Evolutionary conservation across 805 yeast genomes (phyloP).

Genomic region (Spathaspora passalidarum): DNA sequence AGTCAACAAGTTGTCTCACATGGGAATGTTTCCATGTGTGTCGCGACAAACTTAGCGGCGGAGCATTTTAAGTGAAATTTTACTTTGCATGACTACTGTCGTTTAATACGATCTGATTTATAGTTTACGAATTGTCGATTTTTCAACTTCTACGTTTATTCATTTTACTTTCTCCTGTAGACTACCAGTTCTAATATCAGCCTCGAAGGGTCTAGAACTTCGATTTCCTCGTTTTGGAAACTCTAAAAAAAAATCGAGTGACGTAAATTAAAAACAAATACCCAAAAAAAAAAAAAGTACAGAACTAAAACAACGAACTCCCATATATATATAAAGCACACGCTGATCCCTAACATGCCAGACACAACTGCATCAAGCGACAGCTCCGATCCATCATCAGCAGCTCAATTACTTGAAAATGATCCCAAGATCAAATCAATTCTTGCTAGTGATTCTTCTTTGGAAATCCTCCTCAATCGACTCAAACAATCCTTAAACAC

Average conservation of each 20-base stretch:
- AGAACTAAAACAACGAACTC: too few relatives aligned
- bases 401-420: constrained; percentile 37
- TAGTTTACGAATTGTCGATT: too few relatives aligned
- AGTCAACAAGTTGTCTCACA: not conserved
- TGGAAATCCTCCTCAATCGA: constrained; percentile 67
- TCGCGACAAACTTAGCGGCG: not conserved
- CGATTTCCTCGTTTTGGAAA: too few relatives aligned
- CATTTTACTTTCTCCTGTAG: too few relatives aligned
- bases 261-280: not conserved
- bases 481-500: constrained; percentile 77
- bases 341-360: constrained; percentile 3
- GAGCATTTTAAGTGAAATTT: too few relatives aligned
- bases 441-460: constrained; percentile 68
- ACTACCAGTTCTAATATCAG: too few relatives aligned
- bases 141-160: too few relatives aligned
- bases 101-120: too few relatives aligned
- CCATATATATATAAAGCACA: not conserved
- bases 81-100: too few relatives aligned
- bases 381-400: not conserved
- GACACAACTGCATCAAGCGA: constrained; percentile 7
- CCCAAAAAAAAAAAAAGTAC: not conserved
- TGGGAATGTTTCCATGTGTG: not conserved
- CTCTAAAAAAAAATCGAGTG: not conserved
- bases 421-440: constrained; percentile 47
- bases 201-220: too few relatives aligned